Conservation (phyloP, 2,329 filamentous ascomycete genomes). For the Cladophialophora psammophila region DNA sequence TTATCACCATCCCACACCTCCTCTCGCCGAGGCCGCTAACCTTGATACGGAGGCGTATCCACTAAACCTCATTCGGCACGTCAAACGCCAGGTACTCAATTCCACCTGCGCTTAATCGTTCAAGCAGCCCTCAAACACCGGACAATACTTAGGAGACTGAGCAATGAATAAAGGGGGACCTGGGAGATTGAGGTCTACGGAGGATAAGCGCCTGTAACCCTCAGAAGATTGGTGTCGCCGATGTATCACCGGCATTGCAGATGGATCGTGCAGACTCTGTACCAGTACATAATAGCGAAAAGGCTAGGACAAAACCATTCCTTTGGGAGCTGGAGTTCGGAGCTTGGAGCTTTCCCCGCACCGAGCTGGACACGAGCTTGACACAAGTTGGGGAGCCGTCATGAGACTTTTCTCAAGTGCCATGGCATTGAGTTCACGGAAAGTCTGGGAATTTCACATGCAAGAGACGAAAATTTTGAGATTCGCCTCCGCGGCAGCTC, state of each 20-base stretch:
- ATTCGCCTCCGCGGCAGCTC: background rate
- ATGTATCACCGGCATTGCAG: conserved; percentile 18
- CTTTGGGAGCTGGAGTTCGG: conserved; percentile 9
- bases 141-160: background rate
- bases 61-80: background rate
- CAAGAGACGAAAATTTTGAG: background rate
- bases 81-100: background rate
- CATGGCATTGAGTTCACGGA: background rate
- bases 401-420: background rate
- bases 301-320: background rate
- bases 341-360: conserved; percentile 14
- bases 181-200: background rate
- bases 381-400: background rate
- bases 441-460: conserved; percentile 1
- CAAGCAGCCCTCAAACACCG: background rate
- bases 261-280: conserved; percentile 9
- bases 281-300: background rate
- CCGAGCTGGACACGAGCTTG: conserved; percentile 10
- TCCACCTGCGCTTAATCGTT: background rate
- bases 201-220: conserved; percentile 1
- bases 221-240: background rate
- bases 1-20: no score
- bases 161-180: background rate
- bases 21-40: background rate
- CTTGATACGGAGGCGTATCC: background rate